phyloP scores from a whole-genome alignment of 169 alveolate species.

The Plasmodium gonderi region DNA sequence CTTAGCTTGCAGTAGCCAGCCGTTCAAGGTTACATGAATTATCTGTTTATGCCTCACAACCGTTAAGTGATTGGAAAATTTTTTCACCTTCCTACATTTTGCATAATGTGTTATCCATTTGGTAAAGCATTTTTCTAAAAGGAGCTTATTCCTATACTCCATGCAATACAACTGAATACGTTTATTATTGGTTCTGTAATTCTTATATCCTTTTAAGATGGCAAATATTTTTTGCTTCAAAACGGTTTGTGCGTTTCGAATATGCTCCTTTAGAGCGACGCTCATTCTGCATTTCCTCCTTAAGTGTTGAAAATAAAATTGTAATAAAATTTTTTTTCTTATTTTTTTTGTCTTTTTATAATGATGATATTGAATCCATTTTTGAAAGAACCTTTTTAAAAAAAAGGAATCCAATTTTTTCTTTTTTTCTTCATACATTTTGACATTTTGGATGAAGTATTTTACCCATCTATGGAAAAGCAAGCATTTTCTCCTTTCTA shows the following conservation, averaged over 20 bases:
- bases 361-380: conserved; percentile 21
- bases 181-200: not conserved
- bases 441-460: not conserved
- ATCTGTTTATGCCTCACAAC: not conserved
- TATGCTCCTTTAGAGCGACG: not conserved
- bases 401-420: not conserved
- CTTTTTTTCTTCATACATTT: not conserved
- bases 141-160: not conserved
- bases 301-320: not conserved
- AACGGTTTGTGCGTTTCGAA: not conserved
- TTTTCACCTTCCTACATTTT: not conserved
- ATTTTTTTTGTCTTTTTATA: conserved; percentile 29
- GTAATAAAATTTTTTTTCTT: not conserved
- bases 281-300: not conserved
- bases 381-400: not conserved
- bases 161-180: not conserved
- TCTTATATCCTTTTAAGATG: not conserved
- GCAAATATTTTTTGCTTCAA: not conserved
- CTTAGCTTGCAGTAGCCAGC: conserved; percentile 8
- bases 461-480: conserved; percentile 22
- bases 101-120: conserved; percentile 1
- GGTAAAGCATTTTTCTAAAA: not conserved
- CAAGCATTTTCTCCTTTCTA: not conserved
- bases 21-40: not conserved
- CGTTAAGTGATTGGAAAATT: not conserved